Base-by-base conservation (phyloP, 805 yeast genomes). In the Candida argentea region DNA sequence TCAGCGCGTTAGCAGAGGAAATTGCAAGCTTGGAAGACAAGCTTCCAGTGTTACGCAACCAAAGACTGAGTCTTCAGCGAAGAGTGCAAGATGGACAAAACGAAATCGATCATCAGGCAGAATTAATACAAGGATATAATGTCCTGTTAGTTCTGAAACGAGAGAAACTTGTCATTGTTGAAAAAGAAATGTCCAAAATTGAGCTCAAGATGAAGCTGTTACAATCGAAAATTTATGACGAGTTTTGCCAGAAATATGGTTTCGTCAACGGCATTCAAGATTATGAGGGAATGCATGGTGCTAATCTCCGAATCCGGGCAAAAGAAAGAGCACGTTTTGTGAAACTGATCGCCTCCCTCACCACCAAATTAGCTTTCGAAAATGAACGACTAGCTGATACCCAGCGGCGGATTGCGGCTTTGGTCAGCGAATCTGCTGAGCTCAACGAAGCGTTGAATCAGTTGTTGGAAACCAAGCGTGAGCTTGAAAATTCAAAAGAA, bases 281-380 rank as follows among this genome's bases (percentile, higher is more conserved):
- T 19, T 86, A 80, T 46, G 95, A 86, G 47, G 59, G 57, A 24
- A 59, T 70, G 8, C 81, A 77, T 30, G 87, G 89, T 5, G 57
- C 70, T 4, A 52, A 67, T 4, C 43, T 70, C 27, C 61, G 81
- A 43, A 61, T 62, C 18, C 70, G 72, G 29, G 61, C 76, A 2
- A 73, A 70, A 34, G 84, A 79, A 43, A 59, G 75, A 25, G 63
- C 80, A 1, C 73, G 73, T 36, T 69, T 70, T 33, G 57, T 70
- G 22, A 74, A 73, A 34, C 80, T 81, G 31, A 67, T 79, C 11
- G 52, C 76, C 10, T 66, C 72, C 5, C 50, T 83, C 23, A 62
- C 73, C 19, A 78, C 68, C 33, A 78, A 78, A 40, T 41, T 79
- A 11, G 57, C 59, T 7, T 81, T 83, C 48, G 94, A 83, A 45